Conservation (phyloP, 306 rosid species). For the Biancaea sappan region DNA sequence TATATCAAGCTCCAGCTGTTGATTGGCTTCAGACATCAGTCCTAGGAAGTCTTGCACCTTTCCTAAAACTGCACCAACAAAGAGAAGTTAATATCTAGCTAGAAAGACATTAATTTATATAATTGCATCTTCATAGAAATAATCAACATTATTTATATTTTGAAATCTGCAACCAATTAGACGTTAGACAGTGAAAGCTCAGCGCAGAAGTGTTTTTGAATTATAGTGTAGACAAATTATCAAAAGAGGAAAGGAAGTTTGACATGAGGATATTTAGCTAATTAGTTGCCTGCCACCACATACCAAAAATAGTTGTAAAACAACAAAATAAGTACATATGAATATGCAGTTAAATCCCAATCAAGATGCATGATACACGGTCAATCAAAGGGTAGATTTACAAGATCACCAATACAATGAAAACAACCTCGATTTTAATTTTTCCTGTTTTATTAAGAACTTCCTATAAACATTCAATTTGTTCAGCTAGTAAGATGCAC, state of each 20-base stretch:
- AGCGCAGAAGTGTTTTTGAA: neutral
- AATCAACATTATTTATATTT: too few relatives aligned
- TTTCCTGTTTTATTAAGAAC: too few relatives aligned
- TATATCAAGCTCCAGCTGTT: constrained; percentile 51
- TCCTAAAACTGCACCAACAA: constrained; percentile 36
- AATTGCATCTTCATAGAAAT: neutral
- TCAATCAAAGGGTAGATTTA: neutral
- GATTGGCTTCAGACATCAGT: constrained; percentile 34
- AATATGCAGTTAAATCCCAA: neutral
- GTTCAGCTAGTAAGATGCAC: too few relatives aligned
- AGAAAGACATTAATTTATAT: neutral
- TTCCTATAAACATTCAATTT: too few relatives aligned
- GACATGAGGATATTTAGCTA: neutral
- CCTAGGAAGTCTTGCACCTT: constrained; percentile 26
- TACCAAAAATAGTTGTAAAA: neutral
- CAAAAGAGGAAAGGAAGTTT: neutral
- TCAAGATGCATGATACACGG: neutral
- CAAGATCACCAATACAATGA: neutral
- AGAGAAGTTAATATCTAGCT: neutral
- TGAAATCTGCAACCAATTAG: too few relatives aligned
- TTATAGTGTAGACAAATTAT: neutral
- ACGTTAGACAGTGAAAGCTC: constrained; percentile 19
- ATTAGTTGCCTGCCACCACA: neutral
- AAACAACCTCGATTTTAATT: neutral
- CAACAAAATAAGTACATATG: neutral